A percentile compares a stretch with the other conserved stretches of the same genome.
Conservation (phyloP, 2,329 filamentous ascomycete genomes). For the Passalora sequoiae region DNA sequence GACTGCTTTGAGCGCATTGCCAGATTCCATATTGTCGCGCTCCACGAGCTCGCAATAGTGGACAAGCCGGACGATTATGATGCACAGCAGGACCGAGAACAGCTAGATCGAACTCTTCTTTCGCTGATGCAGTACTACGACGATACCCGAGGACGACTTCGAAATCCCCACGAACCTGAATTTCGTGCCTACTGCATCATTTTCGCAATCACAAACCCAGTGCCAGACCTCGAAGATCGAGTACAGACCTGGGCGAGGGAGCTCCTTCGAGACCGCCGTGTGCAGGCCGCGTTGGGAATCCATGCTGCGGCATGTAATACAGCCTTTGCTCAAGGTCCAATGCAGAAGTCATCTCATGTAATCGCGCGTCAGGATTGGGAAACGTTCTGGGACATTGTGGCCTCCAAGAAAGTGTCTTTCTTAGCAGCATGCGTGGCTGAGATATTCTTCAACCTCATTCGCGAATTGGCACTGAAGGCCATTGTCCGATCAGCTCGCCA, state of each 20-base stretch:
- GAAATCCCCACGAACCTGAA: slow-evolving; percentile 57
- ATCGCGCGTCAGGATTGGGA: slow-evolving; percentile 56
- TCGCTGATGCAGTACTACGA: slow-evolving; percentile 59
- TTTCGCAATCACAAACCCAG: slow-evolving; percentile 48
- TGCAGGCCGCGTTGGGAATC: slow-evolving; percentile 54
- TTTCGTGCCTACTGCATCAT: slow-evolving; percentile 59
- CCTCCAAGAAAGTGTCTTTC: slow-evolving; percentile 54
- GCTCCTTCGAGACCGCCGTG: slow-evolving; percentile 47
- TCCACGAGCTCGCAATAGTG: slow-evolving; percentile 54
- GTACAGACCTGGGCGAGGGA: slow-evolving; percentile 52
- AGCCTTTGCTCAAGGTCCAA: slow-evolving; percentile 47
- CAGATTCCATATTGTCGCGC: slow-evolving; percentile 58
- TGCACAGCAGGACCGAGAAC: slow-evolving; percentile 57
- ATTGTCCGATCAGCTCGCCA: slow-evolving; percentile 19
- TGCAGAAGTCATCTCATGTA: slow-evolving; percentile 38
- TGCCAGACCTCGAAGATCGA: slow-evolving; percentile 53
- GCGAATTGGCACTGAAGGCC: slow-evolving; percentile 51
- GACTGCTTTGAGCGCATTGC: slow-evolving; percentile 59
- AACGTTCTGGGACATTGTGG: slow-evolving; percentile 54
- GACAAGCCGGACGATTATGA: slow-evolving; percentile 50
- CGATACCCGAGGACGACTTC: slow-evolving; percentile 46
- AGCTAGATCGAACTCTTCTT: slow-evolving; percentile 58
- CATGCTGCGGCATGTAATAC: slow-evolving; percentile 53
- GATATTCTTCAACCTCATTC: slow-evolving; percentile 56
- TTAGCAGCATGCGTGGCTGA: slow-evolving; percentile 61